Percentiles rank a stretch among this genome's conserved stretches.
phyloP scores from a whole-genome alignment of 169 alveolate genomes.

The Plasmodium berghei region DNA sequence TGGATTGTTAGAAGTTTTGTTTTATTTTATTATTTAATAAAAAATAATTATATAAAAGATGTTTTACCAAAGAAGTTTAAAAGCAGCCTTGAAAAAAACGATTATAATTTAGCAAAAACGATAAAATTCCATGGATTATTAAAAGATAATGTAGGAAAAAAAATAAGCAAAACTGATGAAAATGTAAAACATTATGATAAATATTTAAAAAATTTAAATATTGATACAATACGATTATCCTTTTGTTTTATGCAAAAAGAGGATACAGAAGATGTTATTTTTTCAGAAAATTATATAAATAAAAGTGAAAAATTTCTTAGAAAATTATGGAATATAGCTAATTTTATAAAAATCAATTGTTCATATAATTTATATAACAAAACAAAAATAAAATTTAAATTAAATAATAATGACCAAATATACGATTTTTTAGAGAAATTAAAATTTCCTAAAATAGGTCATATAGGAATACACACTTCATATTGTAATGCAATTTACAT shows the following conservation, averaged over 20 bases:
- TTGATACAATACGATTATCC: constrained; percentile 20
- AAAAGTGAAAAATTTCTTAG: constrained; percentile 41
- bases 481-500: constrained; percentile 15
- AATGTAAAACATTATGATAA: constrained; percentile 25
- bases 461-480: constrained; percentile 8
- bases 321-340: constrained; percentile 46
- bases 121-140: constrained; percentile 46
- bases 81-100: not conserved
- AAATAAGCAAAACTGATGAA: constrained; percentile 55
- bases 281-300: constrained; percentile 1
- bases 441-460: not conserved
- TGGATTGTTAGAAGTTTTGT: constrained; percentile 52
- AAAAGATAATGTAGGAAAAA: constrained; percentile 34
- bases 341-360: constrained; percentile 28
- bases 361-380: constrained; percentile 2
- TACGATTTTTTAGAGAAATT: constrained; percentile 7
- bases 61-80: not conserved
- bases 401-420: not conserved
- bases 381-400: not conserved
- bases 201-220: constrained; percentile 9
- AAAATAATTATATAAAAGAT: not conserved
- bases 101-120: not conserved
- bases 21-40: constrained; percentile 15
- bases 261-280: constrained; percentile 27
- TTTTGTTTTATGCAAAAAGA: constrained; percentile 30